Evolutionary conservation across 441 rosid species (phyloP).

Genomic region (Bruguiera hainesii): DNA sequence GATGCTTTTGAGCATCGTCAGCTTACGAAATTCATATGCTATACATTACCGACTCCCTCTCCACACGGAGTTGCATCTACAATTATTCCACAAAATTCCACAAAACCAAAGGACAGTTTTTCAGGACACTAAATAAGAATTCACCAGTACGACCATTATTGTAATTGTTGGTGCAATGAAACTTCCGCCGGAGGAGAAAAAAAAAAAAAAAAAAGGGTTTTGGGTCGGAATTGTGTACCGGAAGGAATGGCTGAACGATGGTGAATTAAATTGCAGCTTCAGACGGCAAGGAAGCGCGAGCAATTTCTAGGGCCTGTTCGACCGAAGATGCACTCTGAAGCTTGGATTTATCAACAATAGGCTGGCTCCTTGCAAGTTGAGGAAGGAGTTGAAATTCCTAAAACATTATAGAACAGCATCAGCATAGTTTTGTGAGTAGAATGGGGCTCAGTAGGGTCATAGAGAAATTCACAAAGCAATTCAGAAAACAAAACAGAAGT

Average conservation of each 20-base stretch:
- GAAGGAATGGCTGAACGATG: not conserved
- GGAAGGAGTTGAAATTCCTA: conserved; percentile 92
- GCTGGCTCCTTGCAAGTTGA: conserved; percentile 74
- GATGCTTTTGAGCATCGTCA: no score
- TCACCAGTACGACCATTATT: conserved; percentile 12
- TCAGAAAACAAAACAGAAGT: not conserved
- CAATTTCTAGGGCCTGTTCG: conserved; percentile 80
- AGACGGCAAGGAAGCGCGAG: conserved; percentile 39
- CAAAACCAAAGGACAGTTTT: not conserved
- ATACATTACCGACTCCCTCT: no score
- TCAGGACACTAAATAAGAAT: not conserved
- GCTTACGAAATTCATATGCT: no score
- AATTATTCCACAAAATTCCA: conserved; percentile 12
- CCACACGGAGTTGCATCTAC: not conserved
- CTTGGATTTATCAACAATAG: conserved; percentile 60
- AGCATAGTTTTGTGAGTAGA: not conserved
- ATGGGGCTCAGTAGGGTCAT: not conserved
- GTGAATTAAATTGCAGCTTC: conserved; percentile 24
- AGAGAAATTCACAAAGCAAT: not conserved
- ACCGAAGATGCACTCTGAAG: conserved; percentile 79
- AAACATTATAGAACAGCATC: not conserved
- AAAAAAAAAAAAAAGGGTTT: not conserved
- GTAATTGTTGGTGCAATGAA: not conserved
- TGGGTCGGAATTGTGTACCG: not conserved
- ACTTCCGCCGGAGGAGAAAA: not conserved